Evolutionary conservation across 2,329 filamentous ascomycete genomes (phyloP), one percentile per base, ranked within the genome.

Genomic region (Cadophora malorum): DNA sequence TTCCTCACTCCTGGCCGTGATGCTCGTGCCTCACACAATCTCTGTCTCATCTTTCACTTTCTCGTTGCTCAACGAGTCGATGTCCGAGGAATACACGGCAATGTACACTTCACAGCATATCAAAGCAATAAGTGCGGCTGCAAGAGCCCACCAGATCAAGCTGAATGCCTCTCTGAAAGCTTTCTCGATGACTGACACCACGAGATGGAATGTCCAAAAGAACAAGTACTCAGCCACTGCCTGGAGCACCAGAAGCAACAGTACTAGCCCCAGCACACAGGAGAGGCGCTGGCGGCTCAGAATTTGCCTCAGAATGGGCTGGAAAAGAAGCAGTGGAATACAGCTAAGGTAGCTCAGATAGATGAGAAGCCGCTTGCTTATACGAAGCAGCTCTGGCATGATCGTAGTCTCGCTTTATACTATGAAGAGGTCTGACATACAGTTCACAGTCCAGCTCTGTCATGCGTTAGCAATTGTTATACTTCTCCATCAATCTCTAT

Each of bases 231-330:
- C 45, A 14, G 31, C 45, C 25, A 55, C 16, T 31, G 38, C 31
- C 35, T 61, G 28, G 31, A 66, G 21, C 16, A 66, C 23, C 6
- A 61, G 56, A 9, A 66, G 45, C 19, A 61, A 14, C 33, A 66
- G 9, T 33, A 61, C 31, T 6, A 66, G 9, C 1, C 58, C 33
- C 3, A 62, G 47, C 28, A 28, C 59, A n/a, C 56, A 2, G 21
- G 58, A 56, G 8, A 66, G 56, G 16, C 47, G 12, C n/a, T 41
- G 7, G 12, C 14, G 21, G 23, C 49, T 49, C 31, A 52, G 23
- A 33, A 58, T 3, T 47, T 16, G 33, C 2, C n/a, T 58, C 16
- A 50, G 38, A 7, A 58, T 31, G 9, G 38, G 35, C 4, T 38
- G 41, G 1, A 58, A 19, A 2, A 64, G 35, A 25, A 56, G 28